These are phyloP conservation scores for Botryotinia narcissicola DNA, from an alignment of 2,329 filamentous ascomycete genomes.

Conservation along the genomic window DNA sequence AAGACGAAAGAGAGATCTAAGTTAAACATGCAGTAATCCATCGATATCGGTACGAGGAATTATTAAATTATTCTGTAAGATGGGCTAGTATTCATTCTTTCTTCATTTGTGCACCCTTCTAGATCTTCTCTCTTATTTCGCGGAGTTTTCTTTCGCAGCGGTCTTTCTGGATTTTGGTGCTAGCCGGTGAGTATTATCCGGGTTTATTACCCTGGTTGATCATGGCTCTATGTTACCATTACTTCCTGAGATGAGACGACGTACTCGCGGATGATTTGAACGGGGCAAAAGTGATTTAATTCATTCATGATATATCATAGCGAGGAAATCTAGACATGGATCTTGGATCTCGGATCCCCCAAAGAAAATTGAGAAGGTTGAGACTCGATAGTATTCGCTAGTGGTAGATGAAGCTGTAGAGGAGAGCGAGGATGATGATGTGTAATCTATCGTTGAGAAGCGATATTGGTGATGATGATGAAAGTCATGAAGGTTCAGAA, in stretches of 20 bases:
- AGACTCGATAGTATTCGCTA: neutral
- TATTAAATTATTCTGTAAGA: neutral
- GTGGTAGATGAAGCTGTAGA: neutral
- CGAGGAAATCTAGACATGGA: neutral
- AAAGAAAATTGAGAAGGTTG: neutral
- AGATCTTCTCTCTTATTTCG: neutral
- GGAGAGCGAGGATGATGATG: neutral
- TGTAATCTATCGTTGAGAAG: neutral
- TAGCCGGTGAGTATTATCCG: too few relatives aligned
- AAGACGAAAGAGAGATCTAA: neutral
- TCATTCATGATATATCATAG: neutral
- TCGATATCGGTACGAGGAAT: neutral
- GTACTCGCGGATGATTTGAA: neutral
- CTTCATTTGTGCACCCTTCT: neutral
- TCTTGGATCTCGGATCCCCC: neutral
- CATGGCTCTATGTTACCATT: too few relatives aligned
- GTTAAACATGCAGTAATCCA: neutral
- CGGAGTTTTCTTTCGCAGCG: too few relatives aligned
- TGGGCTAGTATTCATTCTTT: neutral
- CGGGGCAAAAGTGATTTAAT: fast-evolving
- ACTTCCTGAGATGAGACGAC: too few relatives aligned
- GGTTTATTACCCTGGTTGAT: too few relatives aligned
- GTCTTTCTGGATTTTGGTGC: too few relatives aligned
- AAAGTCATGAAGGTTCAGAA: neutral
- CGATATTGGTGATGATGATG: neutral